phyloP scores from a whole-genome alignment of 805 yeast genomes.

The Wickerhamiella nectarea region DNA sequence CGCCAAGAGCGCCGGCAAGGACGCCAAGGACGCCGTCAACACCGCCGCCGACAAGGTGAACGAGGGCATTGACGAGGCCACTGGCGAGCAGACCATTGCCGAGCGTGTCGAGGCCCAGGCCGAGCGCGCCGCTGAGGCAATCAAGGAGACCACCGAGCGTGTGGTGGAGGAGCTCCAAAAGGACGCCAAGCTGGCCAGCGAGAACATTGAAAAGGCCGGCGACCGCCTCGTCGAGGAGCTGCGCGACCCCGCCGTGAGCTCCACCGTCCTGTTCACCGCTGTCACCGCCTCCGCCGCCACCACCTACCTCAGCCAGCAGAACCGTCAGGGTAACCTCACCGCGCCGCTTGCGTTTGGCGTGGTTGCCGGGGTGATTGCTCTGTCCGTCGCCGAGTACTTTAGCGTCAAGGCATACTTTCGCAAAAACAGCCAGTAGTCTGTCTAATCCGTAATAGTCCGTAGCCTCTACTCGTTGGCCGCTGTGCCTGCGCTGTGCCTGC shows the following conservation, averaged over 20 bases:
- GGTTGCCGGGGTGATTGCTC: slow-evolving; percentile 20
- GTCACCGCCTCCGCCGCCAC: slow-evolving; percentile 22
- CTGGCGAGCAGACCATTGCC: slow-evolving; percentile 5
- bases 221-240: slow-evolving; percentile 19
- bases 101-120: slow-evolving; percentile 8
- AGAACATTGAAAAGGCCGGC: slow-evolving; percentile 13
- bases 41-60: slow-evolving; percentile 2
- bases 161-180: slow-evolving; percentile 8
- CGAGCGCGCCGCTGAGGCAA: slow-evolving; percentile 10
- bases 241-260: slow-evolving; percentile 21
- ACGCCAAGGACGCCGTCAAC: slow-evolving; percentile 5
- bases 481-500: neutral
- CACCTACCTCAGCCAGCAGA: slow-evolving; percentile 21
- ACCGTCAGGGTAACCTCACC: slow-evolving; percentile 19
- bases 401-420: slow-evolving; percentile 21
- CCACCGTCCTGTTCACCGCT: slow-evolving; percentile 21
- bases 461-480: neutral
- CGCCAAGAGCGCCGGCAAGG: slow-evolving; percentile 6
- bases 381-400: slow-evolving; percentile 21
- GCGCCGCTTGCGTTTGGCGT: slow-evolving; percentile 18
- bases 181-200: slow-evolving; percentile 12
- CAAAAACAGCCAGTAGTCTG: slow-evolving; percentile 11
- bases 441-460: neutral
- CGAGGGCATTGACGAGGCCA: slow-evolving; percentile 5
- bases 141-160: slow-evolving; percentile 9